Evolutionary conservation across 768 basidiomycete species (phyloP), one percentile per base, ranked within the genome.

Genomic region (Mycena pura): DNA sequence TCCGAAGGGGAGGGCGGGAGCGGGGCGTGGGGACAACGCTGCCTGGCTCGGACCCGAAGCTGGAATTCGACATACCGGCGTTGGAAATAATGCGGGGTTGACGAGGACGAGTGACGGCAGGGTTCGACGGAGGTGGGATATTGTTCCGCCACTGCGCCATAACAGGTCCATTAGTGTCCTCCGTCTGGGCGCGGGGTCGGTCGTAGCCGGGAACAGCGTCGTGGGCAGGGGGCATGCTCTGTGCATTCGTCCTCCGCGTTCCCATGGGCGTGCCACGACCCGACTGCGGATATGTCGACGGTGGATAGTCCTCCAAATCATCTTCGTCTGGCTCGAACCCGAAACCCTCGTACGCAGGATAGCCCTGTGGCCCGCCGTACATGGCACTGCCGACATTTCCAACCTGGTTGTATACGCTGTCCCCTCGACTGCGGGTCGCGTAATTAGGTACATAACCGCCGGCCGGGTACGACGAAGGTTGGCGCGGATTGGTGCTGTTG

Each of bases 261-360:
- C 85, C 84, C 54, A 89, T 66, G 0, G 92, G 92, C 1, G 93
- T 95, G 19, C 88, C 90, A 2, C 92, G 85, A 14, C 92, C 91
- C 6, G 62, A 63, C 22, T 47, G 62, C 6, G 47, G n/a, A 27
- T 75, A 72, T 0, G 71, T 72, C 22, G 76, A 72, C 5, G 83
- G 78, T 2, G 87, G 85, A 69, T 90, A 90, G 62, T 93, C 93
- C 69, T 94, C 93, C 57, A 81, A 85, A 2, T 92, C 91, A 62
- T 91, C 84, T 22, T 84, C 90, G 34, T 91, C 91, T 2, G 80
- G 77, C 45, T 92, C 92, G 57, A 86, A 78, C 40, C 89, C 91
- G 68, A 93, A 92, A 9, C 88, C 89, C 52, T 90, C 84, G 49
- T 86, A 76, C 2, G 85, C 82, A 8, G 84, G 81, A 70, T 89